Evolutionary conservation across 495 filamentous ascomycete genomes (phyloP).

Genomic region (Pseudoneurospora amorphoporcata): DNA sequence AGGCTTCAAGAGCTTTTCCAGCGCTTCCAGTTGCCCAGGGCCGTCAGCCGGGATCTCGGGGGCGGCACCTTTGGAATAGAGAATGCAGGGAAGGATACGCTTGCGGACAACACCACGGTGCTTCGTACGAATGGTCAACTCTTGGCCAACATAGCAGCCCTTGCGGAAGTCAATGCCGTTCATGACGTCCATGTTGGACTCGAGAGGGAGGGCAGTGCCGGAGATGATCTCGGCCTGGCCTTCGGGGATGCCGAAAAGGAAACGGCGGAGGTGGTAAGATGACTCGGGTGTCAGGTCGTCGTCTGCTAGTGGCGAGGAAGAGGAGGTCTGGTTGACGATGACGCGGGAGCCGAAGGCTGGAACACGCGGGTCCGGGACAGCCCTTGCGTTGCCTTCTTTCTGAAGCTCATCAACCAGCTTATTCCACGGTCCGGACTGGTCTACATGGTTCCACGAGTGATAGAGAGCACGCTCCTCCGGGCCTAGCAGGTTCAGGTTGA

Average conservation of each 20-base stretch:
- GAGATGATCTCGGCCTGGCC: constrained; percentile 43
- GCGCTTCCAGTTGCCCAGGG: constrained; percentile 8
- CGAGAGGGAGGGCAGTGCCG: constrained; percentile 15
- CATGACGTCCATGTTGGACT: constrained; percentile 70
- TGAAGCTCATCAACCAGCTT: neutral
- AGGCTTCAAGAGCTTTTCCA: constrained; percentile 24
- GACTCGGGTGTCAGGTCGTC: constrained; percentile 21
- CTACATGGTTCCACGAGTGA: constrained; percentile 46
- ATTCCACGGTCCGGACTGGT: neutral
- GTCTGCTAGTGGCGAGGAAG: constrained; percentile 7
- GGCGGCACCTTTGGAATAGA: constrained; percentile 42
- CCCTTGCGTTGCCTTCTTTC: neutral
- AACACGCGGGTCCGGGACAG: constrained; percentile 51
- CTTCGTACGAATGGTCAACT: constrained; percentile 87
- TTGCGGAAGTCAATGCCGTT: constrained; percentile 83
- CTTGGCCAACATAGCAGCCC: constrained; percentile 94
- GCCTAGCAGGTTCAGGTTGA: constrained; percentile 53
- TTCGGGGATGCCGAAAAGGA: constrained; percentile 71
- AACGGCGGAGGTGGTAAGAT: constrained; percentile 59
- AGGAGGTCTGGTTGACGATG: constrained; percentile 23
- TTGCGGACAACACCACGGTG: constrained; percentile 91
- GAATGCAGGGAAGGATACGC: constrained; percentile 69
- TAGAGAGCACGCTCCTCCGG: constrained; percentile 53
- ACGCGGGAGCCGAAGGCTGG: constrained; percentile 55
- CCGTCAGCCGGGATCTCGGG: neutral